phyloP scores from a whole-genome alignment of 2,329 filamentous ascomycete genomes.

The Penicillium psychrosexuale region DNA sequence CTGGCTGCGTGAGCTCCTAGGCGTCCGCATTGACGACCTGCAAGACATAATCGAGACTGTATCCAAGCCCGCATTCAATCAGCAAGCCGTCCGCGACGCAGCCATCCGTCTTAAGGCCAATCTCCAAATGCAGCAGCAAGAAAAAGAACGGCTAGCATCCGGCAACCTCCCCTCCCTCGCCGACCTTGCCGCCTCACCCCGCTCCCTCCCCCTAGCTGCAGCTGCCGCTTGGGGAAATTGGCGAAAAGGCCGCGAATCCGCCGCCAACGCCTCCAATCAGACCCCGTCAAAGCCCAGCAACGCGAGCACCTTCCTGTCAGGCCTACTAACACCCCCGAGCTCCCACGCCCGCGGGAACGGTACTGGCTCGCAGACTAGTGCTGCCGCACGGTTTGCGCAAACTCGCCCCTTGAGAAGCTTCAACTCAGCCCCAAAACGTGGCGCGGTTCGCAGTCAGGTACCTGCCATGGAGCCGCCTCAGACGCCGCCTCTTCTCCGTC shows the following conservation, averaged over 20 bases:
- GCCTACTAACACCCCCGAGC: conserved; percentile 84
- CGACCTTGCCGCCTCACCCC: conserved; percentile 72
- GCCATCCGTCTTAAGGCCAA: conserved; percentile 91
- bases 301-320: conserved; percentile 66
- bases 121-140: conserved; percentile 95
- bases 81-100: conserved; percentile 77
- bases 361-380: conserved; percentile 41
- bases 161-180: conserved; percentile 71
- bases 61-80: conserved; percentile 70
- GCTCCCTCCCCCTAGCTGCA: conserved; percentile 73
- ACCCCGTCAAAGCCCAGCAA: conserved; percentile 61
- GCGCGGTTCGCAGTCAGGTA: conserved; percentile 32
- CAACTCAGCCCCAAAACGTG: conserved; percentile 29
- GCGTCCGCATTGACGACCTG: conserved; percentile 84
- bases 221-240: conserved; percentile 98
- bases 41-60: conserved; percentile 85
- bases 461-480: conserved; percentile 36
- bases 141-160: conserved; percentile 79
- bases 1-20: conserved; percentile 91
- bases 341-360: conserved; percentile 65
- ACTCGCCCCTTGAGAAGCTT: conserved; percentile 34
- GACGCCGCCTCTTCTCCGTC: conserved; percentile 56
- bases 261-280: conserved; percentile 41
- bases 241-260: conserved; percentile 66
- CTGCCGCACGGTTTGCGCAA: conserved; percentile 33